These are phyloP conservation scores for Fusarium sp. DNA, from an alignment of 2,329 filamentous ascomycete genomes.

Conservation along the genomic window DNA sequence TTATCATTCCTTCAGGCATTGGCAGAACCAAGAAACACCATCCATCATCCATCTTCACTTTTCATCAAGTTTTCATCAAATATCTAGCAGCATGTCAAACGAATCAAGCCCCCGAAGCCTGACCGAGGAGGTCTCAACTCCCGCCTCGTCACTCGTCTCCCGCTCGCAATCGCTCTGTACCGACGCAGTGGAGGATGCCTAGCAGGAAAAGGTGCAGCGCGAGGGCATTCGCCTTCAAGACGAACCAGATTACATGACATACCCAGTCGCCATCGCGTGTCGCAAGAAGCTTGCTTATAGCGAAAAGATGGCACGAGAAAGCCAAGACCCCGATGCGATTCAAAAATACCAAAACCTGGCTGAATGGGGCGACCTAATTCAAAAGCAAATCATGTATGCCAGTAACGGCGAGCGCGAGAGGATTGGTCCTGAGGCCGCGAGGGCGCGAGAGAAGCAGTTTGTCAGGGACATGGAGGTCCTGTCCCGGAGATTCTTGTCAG, in stretches of 20 bases:
- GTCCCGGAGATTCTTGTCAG: neutral
- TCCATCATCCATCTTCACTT: neutral
- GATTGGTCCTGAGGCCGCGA: neutral
- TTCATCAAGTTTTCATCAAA: neutral
- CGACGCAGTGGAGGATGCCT: neutral
- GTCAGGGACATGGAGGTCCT: neutral
- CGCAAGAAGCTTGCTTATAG: neutral
- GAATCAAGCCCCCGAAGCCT: neutral
- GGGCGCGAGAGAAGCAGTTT: neutral
- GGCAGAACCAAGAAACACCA: neutral
- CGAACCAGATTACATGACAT: neutral
- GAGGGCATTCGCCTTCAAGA: neutral
- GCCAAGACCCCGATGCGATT: neutral
- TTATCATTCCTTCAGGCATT: neutral
- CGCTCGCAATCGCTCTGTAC: neutral
- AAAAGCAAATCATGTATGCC: neutral
- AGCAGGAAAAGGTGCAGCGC: neutral
- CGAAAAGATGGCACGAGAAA: neutral
- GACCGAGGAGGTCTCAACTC: neutral
- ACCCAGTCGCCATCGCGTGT: neutral
- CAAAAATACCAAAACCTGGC: neutral
- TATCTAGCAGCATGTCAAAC: neutral
- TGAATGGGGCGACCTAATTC: neutral
- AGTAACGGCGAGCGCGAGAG: neutral
- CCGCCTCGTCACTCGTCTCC: neutral